Percentiles rank a stretch among this genome's conserved stretches.
phyloP scores from a whole-genome alignment of 345 rosid species.

The Raphanus raphanistrum region DNA sequence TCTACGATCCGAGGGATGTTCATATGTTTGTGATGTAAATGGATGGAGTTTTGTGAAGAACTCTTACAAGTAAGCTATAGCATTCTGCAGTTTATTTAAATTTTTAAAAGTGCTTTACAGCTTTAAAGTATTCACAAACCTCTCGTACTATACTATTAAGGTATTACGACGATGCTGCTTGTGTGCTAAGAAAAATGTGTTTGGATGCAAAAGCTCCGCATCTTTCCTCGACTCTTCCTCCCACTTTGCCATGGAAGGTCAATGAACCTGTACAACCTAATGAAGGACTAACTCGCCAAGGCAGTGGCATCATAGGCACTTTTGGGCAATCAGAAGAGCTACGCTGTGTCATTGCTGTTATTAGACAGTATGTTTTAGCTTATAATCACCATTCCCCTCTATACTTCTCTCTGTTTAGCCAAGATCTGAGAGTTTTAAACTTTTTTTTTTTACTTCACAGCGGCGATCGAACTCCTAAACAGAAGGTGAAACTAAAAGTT shows the following conservation, averaged over 20 bases:
- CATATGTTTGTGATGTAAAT: conserved; percentile 98
- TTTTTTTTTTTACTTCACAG: conserved; percentile 42
- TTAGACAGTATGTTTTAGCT: conserved; percentile 81
- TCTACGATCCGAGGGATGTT: conserved; percentile 91
- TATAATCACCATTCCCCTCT: background rate
- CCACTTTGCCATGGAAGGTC: conserved; percentile 89
- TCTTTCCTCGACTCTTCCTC: conserved; percentile 88
- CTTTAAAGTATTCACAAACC: conserved; percentile 13
- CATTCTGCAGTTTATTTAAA: conserved; percentile 11
- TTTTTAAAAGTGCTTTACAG: background rate
- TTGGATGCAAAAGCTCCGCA: conserved; percentile 99
- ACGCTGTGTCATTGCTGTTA: conserved; percentile 93
- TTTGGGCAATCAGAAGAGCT: conserved; percentile 97
- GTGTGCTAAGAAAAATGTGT: conserved; percentile 95
- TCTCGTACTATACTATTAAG: conserved; percentile 40
- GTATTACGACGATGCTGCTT: conserved; percentile 99
- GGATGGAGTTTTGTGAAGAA: conserved; percentile 99
- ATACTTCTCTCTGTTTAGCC: conserved; percentile 6
- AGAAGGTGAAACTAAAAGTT: conserved; percentile 97
- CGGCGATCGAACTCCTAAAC: conserved; percentile 99
- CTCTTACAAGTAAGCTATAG: conserved; percentile 79
- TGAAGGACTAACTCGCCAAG: conserved; percentile 94
- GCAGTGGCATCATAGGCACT: conserved; percentile 93
- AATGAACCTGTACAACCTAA: conserved; percentile 75
- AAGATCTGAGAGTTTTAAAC: conserved; percentile 9